Base-by-base conservation (phyloP, 257 asterid species). In the Solanum medicagineum region DNA sequence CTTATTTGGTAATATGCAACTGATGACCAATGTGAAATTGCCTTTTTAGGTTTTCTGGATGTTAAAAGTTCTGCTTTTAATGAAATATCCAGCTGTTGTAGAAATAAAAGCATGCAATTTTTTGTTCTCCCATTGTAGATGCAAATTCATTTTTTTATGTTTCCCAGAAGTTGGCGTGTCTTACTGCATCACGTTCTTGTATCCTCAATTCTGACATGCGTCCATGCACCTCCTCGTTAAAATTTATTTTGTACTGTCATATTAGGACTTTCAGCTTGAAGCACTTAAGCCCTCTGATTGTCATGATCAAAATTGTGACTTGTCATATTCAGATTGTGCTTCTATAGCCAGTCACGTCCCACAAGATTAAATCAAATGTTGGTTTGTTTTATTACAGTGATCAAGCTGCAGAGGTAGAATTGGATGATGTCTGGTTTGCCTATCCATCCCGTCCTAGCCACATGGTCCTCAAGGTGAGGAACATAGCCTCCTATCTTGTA, bases 401-500 rank as follows among this genome's bases (percentile, higher is more conserved):
- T 91, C 88, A 87, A 89, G 97, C 91, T 81, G 98, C 94, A 6
- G 97, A 94, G 85, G 98, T 94, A 29, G 98, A 88, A 88, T 85
- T 95, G 85, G 93, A 92, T 56, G 97, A 94, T 81, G 94, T 95
- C 87, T 95, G 98, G 97, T 95, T 95, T 83, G 94, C 98, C 8
- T 95, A 95, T 87, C 98, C 98, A 6, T 94, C 98, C 40, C 98
- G 98, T 49, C 98, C 98, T 42, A 90, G 88, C 87, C 91, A 80
- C 87, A 93, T 92, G 94, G 94, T 95, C 85, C 91, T 95, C 83
- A 94, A 94, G 98, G 98, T 95, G 87, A 83, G 44, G 29, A 63
- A 75, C 47, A 40, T 63, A 70, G 85, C 87, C 80, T 17, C 88
- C 40, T 85, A 65, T 15, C 24, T 54, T n/a, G 19, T 69, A 69